These are phyloP conservation scores for Ascochyta clinopodiicola DNA, from an alignment of 2,329 filamentous ascomycete genomes.

Conservation along the genomic window DNA sequence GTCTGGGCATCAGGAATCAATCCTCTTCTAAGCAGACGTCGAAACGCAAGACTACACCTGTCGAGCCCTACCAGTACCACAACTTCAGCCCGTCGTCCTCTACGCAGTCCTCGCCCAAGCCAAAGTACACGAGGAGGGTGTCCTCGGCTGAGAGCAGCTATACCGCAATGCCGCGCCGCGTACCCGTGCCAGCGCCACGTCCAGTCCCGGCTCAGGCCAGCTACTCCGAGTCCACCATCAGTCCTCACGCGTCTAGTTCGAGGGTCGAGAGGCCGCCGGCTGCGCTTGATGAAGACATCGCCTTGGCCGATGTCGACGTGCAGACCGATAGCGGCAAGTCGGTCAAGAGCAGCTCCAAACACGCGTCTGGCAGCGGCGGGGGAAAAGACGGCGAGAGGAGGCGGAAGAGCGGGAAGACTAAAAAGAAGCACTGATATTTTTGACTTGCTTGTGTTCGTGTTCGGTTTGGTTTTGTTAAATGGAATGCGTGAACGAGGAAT, in stretches of 20 bases:
- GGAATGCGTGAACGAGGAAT: neutral
- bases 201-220: constrained; percentile 21
- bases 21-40: constrained; percentile 33
- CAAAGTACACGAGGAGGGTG: constrained; percentile 39
- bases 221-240: constrained; percentile 31
- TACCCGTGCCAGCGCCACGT: constrained; percentile 42
- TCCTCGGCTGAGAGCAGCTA: constrained; percentile 35
- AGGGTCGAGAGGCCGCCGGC: constrained; percentile 18
- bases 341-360: constrained; percentile 22
- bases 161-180: constrained; percentile 43
- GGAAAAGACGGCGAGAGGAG: constrained; percentile 35
- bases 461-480: neutral
- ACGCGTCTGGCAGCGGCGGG: constrained; percentile 21
- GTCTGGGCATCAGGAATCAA: constrained; percentile 18
- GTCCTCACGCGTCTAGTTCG: constrained; percentile 16
- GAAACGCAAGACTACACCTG: constrained; percentile 38
- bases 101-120: constrained; percentile 33
- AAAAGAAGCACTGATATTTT: neutral
- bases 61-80: constrained; percentile 45
- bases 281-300: constrained; percentile 13
- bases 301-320: constrained; percentile 24
- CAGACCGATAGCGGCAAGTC: constrained; percentile 27
- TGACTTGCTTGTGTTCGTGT: neutral
- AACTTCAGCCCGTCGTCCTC: constrained; percentile 35
- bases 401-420: constrained; percentile 33